Base-by-base conservation (phyloP, 2,329 filamentous ascomycete species). In the Arthrobotrys musiformis region DNA sequence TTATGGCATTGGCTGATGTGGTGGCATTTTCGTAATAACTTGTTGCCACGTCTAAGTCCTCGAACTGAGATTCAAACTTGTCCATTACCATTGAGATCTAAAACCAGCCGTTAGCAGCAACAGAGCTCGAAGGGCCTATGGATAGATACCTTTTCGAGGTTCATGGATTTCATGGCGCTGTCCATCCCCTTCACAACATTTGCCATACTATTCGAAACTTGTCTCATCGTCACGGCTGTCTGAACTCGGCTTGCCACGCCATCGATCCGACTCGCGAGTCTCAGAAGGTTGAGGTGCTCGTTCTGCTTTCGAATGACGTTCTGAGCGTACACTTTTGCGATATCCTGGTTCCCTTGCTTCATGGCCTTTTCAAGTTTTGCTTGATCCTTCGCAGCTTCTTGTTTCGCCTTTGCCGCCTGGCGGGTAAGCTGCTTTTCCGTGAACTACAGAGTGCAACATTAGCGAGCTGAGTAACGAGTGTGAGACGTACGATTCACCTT, bases 21-120 rank as follows among this genome's bases (percentile, higher is more conserved):
- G 94, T 94, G 75, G 93, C 92, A 82, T 94, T 93, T 84, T 94
- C 92, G 84, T 95, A 95, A 84, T 94, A 93, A 19, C 79, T 75
- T 11, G 79, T 85, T 52, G 85, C 85, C 48, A 86, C 85, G 80
- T 87, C 85, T 0, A 86, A 81, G 78, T 87, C 85, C 79, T 86
- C 85, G 79, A 86, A 86, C 78, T 86, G 85, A 13, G 86, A 86
- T 82, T 90, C 89, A 81, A 90, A 90, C 64, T 87, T 87, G 80
- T 90, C 89, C 89, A 90, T 90, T 50, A 90, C 88, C 52, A 87
- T 86, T 11, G 88, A 89, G 68, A 90, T 90, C 88, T 89, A 58
- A 48, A 15, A 5, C 17, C 4, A 4, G 15, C 1, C 19, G 6
- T 75, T 68, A 68, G 24, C 35, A 56, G 19, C 24, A 19, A 19